A percentile compares a stretch with the other conserved stretches of the same genome.
These are phyloP conservation scores for Boletellus deceptivus DNA, from an alignment of 1,284 basidiomycete genomes.

Conservation along the genomic window DNA sequence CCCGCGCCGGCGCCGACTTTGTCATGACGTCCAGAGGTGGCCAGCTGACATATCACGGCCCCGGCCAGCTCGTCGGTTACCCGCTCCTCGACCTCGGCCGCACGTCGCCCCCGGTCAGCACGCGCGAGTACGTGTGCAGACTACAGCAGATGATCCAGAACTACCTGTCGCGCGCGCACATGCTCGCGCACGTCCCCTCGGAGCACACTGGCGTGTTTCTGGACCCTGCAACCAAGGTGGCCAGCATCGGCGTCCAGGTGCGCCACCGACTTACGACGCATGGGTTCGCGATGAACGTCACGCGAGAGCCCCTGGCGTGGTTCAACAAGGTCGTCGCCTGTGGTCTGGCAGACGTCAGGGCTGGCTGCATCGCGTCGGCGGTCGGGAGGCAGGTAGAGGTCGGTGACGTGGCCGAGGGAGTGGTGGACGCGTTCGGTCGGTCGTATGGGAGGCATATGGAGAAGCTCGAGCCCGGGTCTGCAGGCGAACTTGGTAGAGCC, in stretches of 20 bases:
- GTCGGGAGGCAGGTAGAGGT: constrained; percentile 41
- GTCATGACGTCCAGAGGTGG: constrained; percentile 84
- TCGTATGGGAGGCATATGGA: constrained; percentile 56
- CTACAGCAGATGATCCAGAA: constrained; percentile 47
- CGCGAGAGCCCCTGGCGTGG: constrained; percentile 75
- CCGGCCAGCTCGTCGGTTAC: constrained; percentile 96
- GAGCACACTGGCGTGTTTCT: constrained; percentile 81
- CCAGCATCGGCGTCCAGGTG: constrained; percentile 95
- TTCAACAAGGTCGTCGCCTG: constrained; percentile 91
- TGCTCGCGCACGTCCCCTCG: constrained; percentile 50
- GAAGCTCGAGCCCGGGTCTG: constrained; percentile 43
- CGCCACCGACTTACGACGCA: constrained; percentile 92
- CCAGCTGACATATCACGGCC: constrained; percentile 96
- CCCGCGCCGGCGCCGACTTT: constrained; percentile 84
- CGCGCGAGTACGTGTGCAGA: constrained; percentile 77
- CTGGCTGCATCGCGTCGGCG: constrained; percentile 60
- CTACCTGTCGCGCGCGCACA: constrained; percentile 59
- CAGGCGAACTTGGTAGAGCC: constrained; percentile 51
- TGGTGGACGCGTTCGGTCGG: constrained; percentile 53
- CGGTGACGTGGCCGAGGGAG: constrained; percentile 48
- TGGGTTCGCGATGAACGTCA: constrained; percentile 94
- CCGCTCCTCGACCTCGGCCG: constrained; percentile 83
- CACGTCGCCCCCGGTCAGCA: constrained; percentile 52
- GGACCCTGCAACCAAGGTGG: constrained; percentile 72
- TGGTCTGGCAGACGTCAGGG: constrained; percentile 83